phyloP scores from a whole-genome alignment of 2,329 filamentous ascomycete species.

The Colletotrichum sp. region DNA sequence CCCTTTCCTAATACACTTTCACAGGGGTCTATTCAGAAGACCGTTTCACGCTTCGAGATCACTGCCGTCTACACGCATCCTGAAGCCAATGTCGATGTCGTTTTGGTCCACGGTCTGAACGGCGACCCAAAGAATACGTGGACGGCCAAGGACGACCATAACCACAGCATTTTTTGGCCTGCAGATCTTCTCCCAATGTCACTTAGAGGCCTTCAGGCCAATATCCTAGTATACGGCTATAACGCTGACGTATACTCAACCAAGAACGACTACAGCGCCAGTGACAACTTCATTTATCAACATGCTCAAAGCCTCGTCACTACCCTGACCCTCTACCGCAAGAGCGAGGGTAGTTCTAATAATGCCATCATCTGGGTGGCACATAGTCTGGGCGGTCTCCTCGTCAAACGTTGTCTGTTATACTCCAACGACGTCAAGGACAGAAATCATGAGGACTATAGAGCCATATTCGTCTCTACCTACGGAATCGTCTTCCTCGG shows the following conservation, averaged over 20 bases:
- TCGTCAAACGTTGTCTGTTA: conserved; percentile 73
- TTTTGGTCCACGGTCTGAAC: conserved; percentile 49
- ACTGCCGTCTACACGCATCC: conserved; percentile 65
- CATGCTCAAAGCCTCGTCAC: conserved; percentile 74
- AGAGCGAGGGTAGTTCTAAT: conserved; percentile 57
- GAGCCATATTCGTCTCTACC: conserved; percentile 75
- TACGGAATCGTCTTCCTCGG: conserved; percentile 80
- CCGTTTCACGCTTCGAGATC: conserved; percentile 61
- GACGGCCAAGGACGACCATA: conserved; percentile 51
- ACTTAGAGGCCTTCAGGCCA: conserved; percentile 61
- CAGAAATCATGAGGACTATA: conserved; percentile 65
- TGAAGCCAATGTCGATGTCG: conserved; percentile 65
- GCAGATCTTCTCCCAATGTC: conserved; percentile 67
- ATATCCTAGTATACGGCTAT: conserved; percentile 76
- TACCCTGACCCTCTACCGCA: conserved; percentile 67
- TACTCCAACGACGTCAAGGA: conserved; percentile 67
- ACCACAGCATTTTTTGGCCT: conserved; percentile 67
- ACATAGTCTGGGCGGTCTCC: conserved; percentile 75
- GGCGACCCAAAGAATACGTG: conserved; percentile 67
- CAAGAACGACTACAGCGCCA: conserved; percentile 56
- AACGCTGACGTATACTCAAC: conserved; percentile 68
- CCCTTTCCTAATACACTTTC: neutral
- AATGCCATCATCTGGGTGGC: conserved; percentile 79
- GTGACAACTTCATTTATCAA: conserved; percentile 71
- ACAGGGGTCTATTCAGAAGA: conserved; percentile 40